Conservation (phyloP, 306 rosid genomes). For the Prunus fruticosa region DNA sequence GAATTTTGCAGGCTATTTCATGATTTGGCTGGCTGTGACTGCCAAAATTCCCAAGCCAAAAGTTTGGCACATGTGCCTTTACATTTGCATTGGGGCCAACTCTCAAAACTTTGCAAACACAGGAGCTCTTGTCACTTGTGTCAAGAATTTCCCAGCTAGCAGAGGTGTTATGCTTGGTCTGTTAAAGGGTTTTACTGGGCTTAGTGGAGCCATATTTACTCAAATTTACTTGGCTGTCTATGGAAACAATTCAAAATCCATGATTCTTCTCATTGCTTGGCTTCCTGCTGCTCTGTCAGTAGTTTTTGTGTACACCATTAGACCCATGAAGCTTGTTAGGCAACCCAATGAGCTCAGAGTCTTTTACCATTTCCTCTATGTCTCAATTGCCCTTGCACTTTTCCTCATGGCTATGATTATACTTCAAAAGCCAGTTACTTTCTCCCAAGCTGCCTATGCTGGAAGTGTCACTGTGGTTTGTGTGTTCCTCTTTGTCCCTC, state of each 20-base stretch:
- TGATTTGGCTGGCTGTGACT: conserved; percentile 47
- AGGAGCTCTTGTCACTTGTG: conserved; percentile 41
- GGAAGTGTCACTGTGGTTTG: conserved; percentile 25
- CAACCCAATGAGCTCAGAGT: conserved; percentile 33
- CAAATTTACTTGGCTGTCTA: conserved; percentile 46
- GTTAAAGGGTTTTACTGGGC: conserved; percentile 49
- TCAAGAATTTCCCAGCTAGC: conserved; percentile 54
- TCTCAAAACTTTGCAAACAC: conserved; percentile 54
- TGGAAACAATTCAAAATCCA: conserved; percentile 37
- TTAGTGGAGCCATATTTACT: conserved; percentile 48
- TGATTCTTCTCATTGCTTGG: conserved; percentile 52
- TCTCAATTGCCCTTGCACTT: conserved; percentile 37
- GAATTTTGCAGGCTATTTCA: conserved; percentile 47
- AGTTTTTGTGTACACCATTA: conserved; percentile 34
- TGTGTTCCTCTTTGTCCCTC: conserved; percentile 29
- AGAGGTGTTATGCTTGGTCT: conserved; percentile 49
- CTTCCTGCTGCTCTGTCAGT: conserved; percentile 44
- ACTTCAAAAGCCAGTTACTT: conserved; percentile 13
- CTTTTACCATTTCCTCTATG: conserved; percentile 40
- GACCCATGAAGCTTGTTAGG: conserved; percentile 22
- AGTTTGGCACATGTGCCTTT: conserved; percentile 55
- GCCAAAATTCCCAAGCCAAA: conserved; percentile 34
- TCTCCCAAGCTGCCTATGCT: conserved; percentile 32
- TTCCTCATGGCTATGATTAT: conserved; percentile 37
- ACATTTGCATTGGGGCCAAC: conserved; percentile 47